These are phyloP conservation scores for Sarcomyxa edulis DNA, from an alignment of 768 basidiomycete genomes.

Conservation along the genomic window DNA sequence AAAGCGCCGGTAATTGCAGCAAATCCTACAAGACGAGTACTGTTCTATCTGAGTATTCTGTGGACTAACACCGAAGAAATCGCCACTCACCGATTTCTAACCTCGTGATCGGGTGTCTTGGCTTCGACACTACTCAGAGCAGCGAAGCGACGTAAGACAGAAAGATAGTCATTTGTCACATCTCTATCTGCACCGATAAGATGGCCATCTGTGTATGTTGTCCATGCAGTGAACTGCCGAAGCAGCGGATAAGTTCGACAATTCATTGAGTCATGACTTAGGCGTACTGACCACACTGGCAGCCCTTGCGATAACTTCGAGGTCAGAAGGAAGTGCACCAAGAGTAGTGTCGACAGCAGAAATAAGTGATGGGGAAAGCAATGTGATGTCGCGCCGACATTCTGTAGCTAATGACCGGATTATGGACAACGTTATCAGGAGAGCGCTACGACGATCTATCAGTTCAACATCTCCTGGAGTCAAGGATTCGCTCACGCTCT, in stretches of 20 bases:
- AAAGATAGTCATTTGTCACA: conserved; percentile 67
- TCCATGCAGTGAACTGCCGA: conserved; percentile 84
- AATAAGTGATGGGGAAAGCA: conserved; percentile 67
- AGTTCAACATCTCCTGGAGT: neutral
- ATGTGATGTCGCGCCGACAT: conserved; percentile 78
- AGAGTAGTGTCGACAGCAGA: conserved; percentile 58
- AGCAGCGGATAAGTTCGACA: conserved; percentile 1
- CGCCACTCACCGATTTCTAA: conserved; percentile 63
- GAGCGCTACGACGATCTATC: conserved; percentile 37
- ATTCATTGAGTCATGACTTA: too few species aligned
- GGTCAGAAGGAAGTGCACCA: conserved; percentile 49
- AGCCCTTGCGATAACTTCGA: conserved; percentile 72
- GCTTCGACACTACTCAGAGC: conserved; percentile 46
- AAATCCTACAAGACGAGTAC: conserved; percentile 81
- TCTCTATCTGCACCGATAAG: conserved; percentile 72
- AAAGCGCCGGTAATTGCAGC: conserved; percentile 77
- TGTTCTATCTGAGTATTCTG: too few species aligned
- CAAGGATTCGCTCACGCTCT: conserved; percentile 58
- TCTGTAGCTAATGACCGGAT: conserved; percentile 79
- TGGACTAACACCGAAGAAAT: too few species aligned
- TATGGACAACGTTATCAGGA: conserved; percentile 81
- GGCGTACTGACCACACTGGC: conserved; percentile 74
- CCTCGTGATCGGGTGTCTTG: conserved; percentile 57
- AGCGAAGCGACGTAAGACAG: conserved; percentile 61
- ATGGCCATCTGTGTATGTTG: conserved; percentile 85